phyloP scores from a whole-genome alignment of 495 filamentous ascomycete species.

The Glutinoglossum americanum region DNA sequence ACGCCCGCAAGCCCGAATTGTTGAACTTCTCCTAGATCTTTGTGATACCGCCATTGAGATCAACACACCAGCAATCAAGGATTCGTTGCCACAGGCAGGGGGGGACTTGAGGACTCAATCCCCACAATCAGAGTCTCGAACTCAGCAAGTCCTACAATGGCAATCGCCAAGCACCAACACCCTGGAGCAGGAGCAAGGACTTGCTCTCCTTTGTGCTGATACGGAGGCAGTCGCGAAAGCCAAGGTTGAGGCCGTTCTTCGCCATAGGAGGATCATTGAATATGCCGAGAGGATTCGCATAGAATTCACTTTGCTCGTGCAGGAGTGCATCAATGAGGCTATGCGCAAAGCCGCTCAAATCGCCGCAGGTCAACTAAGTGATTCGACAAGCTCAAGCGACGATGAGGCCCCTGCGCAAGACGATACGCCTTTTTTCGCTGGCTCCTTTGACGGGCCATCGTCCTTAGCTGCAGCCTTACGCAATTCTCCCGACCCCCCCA shows the following conservation, averaged over 20 bases:
- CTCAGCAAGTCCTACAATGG: conserved; percentile 87
- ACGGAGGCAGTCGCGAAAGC: conserved; percentile 61
- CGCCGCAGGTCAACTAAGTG: conserved; percentile 63
- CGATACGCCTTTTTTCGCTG: conserved; percentile 18
- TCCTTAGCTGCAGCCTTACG: conserved; percentile 32
- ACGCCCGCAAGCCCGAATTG: conserved; percentile 72
- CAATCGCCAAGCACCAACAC: conserved; percentile 78
- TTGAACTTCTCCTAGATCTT: conserved; percentile 81
- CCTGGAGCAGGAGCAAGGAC: conserved; percentile 81
- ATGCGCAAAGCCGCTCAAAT: conserved; percentile 78
- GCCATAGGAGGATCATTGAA: conserved; percentile 81
- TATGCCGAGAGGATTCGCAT: conserved; percentile 89
- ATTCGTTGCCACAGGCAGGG: conserved; percentile 27
- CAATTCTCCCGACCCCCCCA: conserved; percentile 16
- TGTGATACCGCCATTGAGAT: conserved; percentile 94
- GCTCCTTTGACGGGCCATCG: conserved; percentile 35
- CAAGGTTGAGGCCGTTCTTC: conserved; percentile 82
- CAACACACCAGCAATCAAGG: conserved; percentile 78
- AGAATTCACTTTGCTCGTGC: conserved; percentile 75
- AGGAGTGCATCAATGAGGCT: conserved; percentile 85
- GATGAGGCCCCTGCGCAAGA: conserved; percentile 19
- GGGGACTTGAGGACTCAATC: conserved; percentile 63
- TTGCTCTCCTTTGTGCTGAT: conserved; percentile 70
- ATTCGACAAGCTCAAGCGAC: conserved; percentile 34
- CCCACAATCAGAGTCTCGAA: conserved; percentile 80